A percentile compares a stretch with the other conserved stretches of the same genome.
These are phyloP conservation scores for Nakazawaea populi DNA, from an alignment of 805 yeast species.

Conservation along the genomic window DNA sequence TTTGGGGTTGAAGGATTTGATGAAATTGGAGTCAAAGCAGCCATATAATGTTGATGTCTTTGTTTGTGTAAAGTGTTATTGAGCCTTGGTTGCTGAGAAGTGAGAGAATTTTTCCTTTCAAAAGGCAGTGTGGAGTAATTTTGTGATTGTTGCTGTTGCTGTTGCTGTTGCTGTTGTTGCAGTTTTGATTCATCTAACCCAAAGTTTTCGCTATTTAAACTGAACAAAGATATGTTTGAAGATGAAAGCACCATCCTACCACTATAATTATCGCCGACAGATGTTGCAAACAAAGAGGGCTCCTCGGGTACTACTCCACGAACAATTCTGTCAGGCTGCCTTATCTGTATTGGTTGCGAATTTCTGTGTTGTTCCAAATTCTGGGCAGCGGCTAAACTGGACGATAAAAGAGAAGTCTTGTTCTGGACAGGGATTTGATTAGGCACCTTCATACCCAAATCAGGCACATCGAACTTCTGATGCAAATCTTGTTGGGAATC, in stretches of 20 bases:
- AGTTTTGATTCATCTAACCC: not conserved
- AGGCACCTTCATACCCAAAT: not conserved
- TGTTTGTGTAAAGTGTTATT: constrained; percentile 6
- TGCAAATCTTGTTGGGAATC: not conserved
- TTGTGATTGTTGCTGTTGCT: not conserved
- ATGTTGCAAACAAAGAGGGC: constrained; percentile 24
- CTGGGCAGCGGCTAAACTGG: constrained; percentile 7
- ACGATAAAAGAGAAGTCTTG: constrained; percentile 6
- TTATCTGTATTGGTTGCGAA: constrained; percentile 1
- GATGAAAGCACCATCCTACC: constrained; percentile 28
- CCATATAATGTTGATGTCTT: constrained; percentile 11
- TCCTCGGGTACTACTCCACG: constrained; percentile 5
- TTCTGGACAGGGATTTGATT: not conserved
- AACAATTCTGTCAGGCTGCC: not conserved
- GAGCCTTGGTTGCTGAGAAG: constrained; percentile 1
- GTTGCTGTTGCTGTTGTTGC: not conserved
- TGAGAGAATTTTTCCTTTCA: constrained; percentile 6
- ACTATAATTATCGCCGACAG: constrained; percentile 26
- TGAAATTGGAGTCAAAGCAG: constrained; percentile 7
- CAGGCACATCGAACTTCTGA: not conserved
- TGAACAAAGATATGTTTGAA: constrained; percentile 28
- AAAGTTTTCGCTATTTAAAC: constrained; percentile 19
- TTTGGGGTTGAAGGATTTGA: constrained; percentile 2
- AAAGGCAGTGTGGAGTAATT: not conserved
- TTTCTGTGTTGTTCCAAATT: not conserved